These are phyloP conservation scores for Fusarium veterinarium DNA, from an alignment of 2,329 filamentous ascomycete genomes.

Conservation along the genomic window DNA sequence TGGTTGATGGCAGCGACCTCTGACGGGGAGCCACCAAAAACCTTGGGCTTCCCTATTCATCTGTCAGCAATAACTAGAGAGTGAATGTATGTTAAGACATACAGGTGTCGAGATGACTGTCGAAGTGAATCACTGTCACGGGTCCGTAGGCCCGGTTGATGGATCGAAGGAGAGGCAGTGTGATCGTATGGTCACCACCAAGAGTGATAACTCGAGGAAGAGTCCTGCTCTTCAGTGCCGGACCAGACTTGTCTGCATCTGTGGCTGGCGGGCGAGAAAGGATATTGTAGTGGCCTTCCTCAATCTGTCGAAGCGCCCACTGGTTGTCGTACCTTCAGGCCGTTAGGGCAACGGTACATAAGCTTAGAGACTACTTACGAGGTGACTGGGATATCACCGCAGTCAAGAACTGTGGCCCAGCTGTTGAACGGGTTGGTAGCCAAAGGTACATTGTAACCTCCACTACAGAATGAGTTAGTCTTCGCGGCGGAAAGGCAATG, in stretches of 20 bases:
- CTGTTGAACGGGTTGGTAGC: conserved; percentile 83
- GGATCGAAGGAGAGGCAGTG: conserved; percentile 67
- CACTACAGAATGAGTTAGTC: conserved; percentile 60
- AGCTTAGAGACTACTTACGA: conserved; percentile 64
- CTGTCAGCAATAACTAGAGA: rapidly evolving
- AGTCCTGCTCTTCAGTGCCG: conserved; percentile 78
- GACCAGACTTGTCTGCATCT: conserved; percentile 72
- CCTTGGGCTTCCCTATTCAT: conserved; percentile 77
- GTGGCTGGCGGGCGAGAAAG: conserved; percentile 78
- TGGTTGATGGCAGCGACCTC: conserved; percentile 84
- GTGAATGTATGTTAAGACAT: conserved; percentile 29
- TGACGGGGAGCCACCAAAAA: conserved; percentile 84
- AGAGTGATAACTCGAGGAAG: conserved; percentile 85
- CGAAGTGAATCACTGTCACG: conserved; percentile 71
- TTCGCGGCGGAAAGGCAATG: rapidly evolving
- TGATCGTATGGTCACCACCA: conserved; percentile 72
- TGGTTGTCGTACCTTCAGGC: conserved; percentile 78
- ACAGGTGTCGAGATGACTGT: conserved; percentile 76
- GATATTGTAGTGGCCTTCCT: conserved; percentile 83
- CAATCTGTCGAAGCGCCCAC: conserved; percentile 85
- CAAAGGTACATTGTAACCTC: conserved; percentile 87
- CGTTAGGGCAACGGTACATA: background rate
- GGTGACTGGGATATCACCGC: conserved; percentile 86
- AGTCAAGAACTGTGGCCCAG: conserved; percentile 83
- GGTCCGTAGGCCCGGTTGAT: conserved; percentile 71